Conservation (phyloP, 495 filamentous ascomycete species). For the Corynascus novoguineensis region DNA sequence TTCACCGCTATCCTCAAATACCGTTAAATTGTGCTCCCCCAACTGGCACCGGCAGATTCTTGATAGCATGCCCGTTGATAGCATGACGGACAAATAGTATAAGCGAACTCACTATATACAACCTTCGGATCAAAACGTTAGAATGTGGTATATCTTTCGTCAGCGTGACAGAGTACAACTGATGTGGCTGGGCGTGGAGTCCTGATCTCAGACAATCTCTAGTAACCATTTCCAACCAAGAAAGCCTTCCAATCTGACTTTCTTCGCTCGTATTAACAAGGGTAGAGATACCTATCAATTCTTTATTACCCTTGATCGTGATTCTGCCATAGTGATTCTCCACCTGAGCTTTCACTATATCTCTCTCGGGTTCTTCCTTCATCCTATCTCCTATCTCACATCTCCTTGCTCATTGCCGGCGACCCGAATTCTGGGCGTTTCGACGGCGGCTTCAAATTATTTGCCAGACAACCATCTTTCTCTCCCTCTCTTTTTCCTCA, state of each 20-base stretch:
- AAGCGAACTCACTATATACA: neutral
- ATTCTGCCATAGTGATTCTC: neutral
- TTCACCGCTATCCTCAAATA: neutral
- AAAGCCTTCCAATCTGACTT: too few species aligned
- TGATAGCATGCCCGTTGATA: neutral
- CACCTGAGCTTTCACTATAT: neutral
- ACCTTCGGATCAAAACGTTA: neutral
- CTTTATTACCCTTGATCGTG: neutral
- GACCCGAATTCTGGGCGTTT: neutral
- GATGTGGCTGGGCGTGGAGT: too few species aligned
- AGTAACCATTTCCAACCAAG: too few species aligned
- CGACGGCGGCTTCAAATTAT: neutral
- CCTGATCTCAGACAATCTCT: too few species aligned
- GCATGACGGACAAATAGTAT: neutral
- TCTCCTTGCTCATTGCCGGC: too few species aligned
- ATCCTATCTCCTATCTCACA: neutral
- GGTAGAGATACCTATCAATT: too few species aligned
- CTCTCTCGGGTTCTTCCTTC: neutral
- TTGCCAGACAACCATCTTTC: neutral
- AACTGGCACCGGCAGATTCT: neutral
- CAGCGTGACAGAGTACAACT: too few species aligned
- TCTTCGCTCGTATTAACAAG: too few species aligned
- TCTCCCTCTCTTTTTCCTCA: conserved; percentile 1
- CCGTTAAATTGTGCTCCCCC: neutral
- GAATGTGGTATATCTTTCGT: too few species aligned